phyloP scores from a whole-genome alignment of 306 rosid genomes.

The Ormosia emarginata region DNA sequence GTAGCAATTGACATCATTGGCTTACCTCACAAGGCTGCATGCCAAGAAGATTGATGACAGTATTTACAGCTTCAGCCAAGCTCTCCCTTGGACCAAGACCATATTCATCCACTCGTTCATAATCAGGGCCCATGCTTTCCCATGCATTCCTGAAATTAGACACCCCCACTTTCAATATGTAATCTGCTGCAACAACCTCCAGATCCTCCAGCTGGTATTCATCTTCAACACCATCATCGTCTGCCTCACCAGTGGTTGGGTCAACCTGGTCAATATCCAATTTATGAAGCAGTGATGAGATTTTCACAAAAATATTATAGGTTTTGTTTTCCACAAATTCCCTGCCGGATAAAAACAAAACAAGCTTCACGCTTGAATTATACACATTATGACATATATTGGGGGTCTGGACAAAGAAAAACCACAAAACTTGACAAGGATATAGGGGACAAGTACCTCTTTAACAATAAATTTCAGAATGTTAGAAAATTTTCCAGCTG shows the following conservation, averaged over 20 bases:
- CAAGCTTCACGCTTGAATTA: not conserved
- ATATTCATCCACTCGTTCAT: constrained; percentile 86
- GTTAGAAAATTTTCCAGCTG: constrained; percentile 83
- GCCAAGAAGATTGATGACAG: constrained; percentile 89
- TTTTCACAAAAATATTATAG: not conserved
- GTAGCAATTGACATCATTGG: constrained; percentile 9
- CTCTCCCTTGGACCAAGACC: constrained; percentile 94
- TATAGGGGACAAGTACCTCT: constrained; percentile 58
- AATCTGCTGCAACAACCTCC: constrained; percentile 95
- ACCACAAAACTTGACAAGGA: not conserved
- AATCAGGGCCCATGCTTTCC: constrained; percentile 78
- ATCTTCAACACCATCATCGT: constrained; percentile 96
- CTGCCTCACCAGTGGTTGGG: constrained; percentile 84
- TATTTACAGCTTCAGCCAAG: constrained; percentile 79
- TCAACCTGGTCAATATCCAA: constrained; percentile 64
- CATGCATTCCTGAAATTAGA: constrained; percentile 89
- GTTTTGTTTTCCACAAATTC: constrained; percentile 9
- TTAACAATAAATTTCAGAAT: constrained; percentile 74
- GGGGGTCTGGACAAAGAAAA: not conserved
- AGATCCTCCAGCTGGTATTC: constrained; percentile 97
- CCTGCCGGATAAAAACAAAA: not conserved
- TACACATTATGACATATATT: not conserved
- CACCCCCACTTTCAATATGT: constrained; percentile 83
- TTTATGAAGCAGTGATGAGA: not conserved
- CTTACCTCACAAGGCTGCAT: constrained; percentile 98